A percentile compares a stretch with the other conserved stretches of the same genome.
Evolutionary conservation across 139 green algal species (phyloP).

Genomic region (Dunaliella primolecta): DNA sequence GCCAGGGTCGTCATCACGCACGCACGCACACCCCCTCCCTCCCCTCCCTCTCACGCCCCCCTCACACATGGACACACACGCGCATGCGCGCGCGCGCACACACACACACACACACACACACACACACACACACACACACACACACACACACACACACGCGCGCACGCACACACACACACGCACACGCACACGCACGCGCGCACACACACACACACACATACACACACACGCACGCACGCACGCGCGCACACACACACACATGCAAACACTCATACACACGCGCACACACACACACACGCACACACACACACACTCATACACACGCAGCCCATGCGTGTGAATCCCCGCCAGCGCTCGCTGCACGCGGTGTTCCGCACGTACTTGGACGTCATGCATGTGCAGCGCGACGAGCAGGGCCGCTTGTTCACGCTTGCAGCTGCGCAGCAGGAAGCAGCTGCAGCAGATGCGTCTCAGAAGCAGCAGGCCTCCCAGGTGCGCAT

Average conservation of each 20-base stretch:
- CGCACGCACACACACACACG: too few species aligned
- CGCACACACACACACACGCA: background rate
- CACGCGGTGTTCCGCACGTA: constrained; percentile 74
- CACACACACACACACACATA: background rate
- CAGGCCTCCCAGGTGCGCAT: background rate
- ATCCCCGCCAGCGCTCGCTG: constrained; percentile 44
- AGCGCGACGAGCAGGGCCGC: constrained; percentile 35
- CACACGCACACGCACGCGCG: background rate
- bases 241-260: too few species aligned
- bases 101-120: background rate
- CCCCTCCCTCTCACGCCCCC: too few species aligned
- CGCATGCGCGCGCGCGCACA: background rate
- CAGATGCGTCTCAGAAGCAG: background rate
- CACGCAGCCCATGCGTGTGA: constrained; percentile 68
- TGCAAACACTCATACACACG: background rate
- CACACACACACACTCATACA: background rate
- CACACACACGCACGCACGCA: background rate
- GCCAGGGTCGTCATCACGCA: too few species aligned
- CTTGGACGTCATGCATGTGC: constrained; percentile 90
- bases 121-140: too few species aligned
- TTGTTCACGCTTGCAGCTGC: constrained; percentile 51
- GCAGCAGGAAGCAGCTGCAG: constrained; percentile 17
- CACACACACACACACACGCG: too few species aligned
- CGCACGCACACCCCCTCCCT: too few species aligned
- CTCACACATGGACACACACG: background rate